Base-by-base conservation (phyloP, 495 filamentous ascomycete species). In the Podospora pseudopauciseta region DNA sequence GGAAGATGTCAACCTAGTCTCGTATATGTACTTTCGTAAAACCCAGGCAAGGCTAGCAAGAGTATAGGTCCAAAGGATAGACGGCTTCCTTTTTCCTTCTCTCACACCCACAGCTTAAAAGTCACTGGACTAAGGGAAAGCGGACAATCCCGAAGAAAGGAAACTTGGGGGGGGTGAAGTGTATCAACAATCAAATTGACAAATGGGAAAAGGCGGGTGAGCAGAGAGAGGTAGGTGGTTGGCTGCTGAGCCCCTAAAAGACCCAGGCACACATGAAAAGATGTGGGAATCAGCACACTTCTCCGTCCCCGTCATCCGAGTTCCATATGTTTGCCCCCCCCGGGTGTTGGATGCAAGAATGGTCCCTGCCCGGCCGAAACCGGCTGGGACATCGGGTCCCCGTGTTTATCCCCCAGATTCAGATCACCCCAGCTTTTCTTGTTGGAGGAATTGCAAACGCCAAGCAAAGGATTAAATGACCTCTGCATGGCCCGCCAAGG, bases 281-380 rank as follows among this genome's bases (percentile, higher is more conserved):
- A n/a, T 19, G 32, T 28, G 19, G 32, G 60, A 71, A 68, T 66
- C 63, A 68, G 64, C 66, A 64, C 69, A 71, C 65, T 11, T 54
- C 39, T 67, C 23, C 60, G 60, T 64, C 65, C 65, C 56, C 64
- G 67, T 71, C 69, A 71, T 66, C 66, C 63, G 49, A 64, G 28
- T 39, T 63, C 32, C 61, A 63, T 49, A 18, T 67, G 30, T 32
- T 49, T 64, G 44, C 3, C 28, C 30, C 60, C 49, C 34, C 30
- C 60, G 19, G 60, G 19, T 26, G 30, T 13, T 32, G 16, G 32
- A 53, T 23, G 49, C 57, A 13, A 59, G 64, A 64, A 64, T 67
- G 54, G 63, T 19, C 69, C 63, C 63, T 60, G 27, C 30, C 44
- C 61, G 63, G 66, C 69, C 62, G 69, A 71, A 63, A 71, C 69